Base-by-base conservation (phyloP, 305 asterid species). In the Fraxinus albicans region DNA sequence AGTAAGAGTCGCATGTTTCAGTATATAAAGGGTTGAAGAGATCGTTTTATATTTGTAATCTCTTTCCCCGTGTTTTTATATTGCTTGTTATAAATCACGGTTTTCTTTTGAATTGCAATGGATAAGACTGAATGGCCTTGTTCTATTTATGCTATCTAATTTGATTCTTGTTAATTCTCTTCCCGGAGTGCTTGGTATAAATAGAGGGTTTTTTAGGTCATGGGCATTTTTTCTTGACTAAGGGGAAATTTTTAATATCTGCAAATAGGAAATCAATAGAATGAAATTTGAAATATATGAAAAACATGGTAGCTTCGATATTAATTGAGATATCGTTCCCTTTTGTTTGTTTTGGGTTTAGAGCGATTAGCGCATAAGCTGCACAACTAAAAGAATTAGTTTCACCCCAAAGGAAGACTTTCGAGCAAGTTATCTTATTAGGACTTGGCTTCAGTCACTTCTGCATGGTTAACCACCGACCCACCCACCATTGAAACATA, bases 11-110 rank as follows among this genome's bases (percentile, higher is more conserved):
- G 86, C 76, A 36, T 85, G 84, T 77, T 85, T 81, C 82, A 81
- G 89, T 90, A 86, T 83, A 86, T 89, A 89, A 79, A 67, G 90
- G 90, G 88, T 86, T 83, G 63, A 60, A 85, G 94, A 90, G 97
- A 90, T 91, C 92, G 88, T 79, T 80, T 90, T 81, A 55, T 84
- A 86, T 86, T 63, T 89, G 91, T 84, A 87, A 73, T 86, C 93
- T 88, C 95, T 88, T 88, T 79, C 84, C 91, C 89, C 50, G 35
- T 80, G 76, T 77, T 80, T 76, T 81, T 67, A 25, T 78, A 70
- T 31, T 70, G 9, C 76, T 70, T 70, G 76, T 70, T 70, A 70
- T 70, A 70, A 67, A 67, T 67, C 9, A 8, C 31, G 74, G 36
- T 67, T 9, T 27, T 27, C 7, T 27, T 67, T 67, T 67, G 9